Percentiles rank a stretch among this genome's conserved stretches.
Conservation (phyloP, 805 yeast genomes). For the Kodamaea restingae region DNA sequence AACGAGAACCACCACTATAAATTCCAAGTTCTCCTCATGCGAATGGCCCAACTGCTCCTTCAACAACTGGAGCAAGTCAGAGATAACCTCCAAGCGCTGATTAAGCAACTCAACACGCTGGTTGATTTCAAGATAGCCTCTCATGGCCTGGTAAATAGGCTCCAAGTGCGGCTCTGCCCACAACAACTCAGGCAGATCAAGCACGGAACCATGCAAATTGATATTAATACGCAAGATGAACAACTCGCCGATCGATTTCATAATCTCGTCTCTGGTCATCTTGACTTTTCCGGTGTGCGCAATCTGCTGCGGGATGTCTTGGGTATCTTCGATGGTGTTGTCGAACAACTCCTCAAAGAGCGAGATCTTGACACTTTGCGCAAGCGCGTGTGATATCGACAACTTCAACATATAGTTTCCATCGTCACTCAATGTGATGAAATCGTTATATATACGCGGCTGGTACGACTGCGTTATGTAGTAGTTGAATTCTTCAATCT, state of each 20-base stretch:
- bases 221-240: conserved; percentile 83
- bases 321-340: conserved; percentile 95
- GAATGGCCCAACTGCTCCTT: conserved; percentile 96
- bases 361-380: conserved; percentile 94
- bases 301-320: conserved; percentile 93
- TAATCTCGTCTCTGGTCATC: conserved; percentile 90
- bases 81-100: conserved; percentile 88
- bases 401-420: conserved; percentile 86
- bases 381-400: conserved; percentile 91
- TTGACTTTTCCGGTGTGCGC: conserved; percentile 93
- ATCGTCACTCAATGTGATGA: conserved; percentile 88
- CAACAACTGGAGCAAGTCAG: conserved; percentile 90
- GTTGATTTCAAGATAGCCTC: conserved; percentile 92
- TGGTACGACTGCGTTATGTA: conserved; percentile 92
- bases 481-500: conserved; percentile 91
- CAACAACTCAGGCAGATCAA: conserved; percentile 97
- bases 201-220: conserved; percentile 78
- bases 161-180: conserved; percentile 98
- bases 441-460: conserved; percentile 93
- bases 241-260: conserved; percentile 95
- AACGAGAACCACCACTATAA: conserved; percentile 83
- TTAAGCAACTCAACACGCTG: conserved; percentile 87
- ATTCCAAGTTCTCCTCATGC: conserved; percentile 85
- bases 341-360: conserved; percentile 94
- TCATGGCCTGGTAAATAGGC: conserved; percentile 94